Conservation (phyloP, 495 filamentous ascomycete genomes). For the Neurospora sp. region DNA sequence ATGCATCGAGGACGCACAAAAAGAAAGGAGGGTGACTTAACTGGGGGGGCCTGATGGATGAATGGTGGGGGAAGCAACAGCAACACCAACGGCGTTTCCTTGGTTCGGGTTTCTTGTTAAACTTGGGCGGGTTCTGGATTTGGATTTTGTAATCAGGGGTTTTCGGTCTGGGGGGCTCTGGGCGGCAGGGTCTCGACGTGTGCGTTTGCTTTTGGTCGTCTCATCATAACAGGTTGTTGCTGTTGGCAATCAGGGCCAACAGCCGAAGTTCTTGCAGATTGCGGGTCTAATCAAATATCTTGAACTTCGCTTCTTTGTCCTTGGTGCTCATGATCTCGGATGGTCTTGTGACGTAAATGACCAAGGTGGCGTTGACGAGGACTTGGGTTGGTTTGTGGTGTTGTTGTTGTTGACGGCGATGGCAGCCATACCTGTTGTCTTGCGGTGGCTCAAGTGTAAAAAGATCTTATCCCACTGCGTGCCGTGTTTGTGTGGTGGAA, state of each 20-base stretch:
- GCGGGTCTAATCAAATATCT: background rate
- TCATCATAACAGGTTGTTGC: background rate
- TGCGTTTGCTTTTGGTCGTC: background rate
- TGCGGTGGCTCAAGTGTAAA: background rate
- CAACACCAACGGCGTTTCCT: background rate
- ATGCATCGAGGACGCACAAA: background rate
- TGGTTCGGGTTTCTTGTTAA: background rate
- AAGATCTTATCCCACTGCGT: background rate
- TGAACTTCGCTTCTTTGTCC: background rate
- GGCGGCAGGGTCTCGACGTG: background rate
- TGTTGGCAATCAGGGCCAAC: background rate
- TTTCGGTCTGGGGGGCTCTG: background rate
- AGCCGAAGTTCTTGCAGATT: background rate
- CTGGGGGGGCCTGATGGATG: background rate
- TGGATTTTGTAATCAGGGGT: background rate
- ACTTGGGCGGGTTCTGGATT: background rate
- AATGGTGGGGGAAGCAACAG: background rate
- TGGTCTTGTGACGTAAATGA: background rate
- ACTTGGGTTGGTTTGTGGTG: background rate
- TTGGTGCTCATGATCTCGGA: background rate
- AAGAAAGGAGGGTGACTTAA: background rate
- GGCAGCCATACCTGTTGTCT: background rate
- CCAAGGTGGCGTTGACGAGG: background rate
- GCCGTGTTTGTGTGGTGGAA: background rate
- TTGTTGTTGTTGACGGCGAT: background rate